Evolutionary conservation across 1,284 basidiomycete species (phyloP).

Genomic region (Leucoagaricus sp.): DNA sequence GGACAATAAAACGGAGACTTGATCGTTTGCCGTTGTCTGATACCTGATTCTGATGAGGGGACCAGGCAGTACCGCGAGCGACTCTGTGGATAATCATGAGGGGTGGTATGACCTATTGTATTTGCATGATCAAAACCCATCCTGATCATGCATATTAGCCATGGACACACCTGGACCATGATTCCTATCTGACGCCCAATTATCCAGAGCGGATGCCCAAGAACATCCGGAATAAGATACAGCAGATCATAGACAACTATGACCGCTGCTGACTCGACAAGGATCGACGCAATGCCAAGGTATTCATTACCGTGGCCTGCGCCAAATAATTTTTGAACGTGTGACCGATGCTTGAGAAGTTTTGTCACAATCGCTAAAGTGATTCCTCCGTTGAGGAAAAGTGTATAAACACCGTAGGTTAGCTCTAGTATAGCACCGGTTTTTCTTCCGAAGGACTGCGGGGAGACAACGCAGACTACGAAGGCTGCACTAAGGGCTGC

Average conservation of each 20-base stretch:
- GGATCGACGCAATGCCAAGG: constrained; percentile 26
- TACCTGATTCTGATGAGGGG: too few species aligned
- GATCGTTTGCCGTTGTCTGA: too few species aligned
- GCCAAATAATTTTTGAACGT: background rate
- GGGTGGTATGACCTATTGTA: background rate
- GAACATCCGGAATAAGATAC: background rate
- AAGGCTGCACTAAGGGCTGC: too few species aligned
- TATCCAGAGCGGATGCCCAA: background rate
- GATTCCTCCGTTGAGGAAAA: too few species aligned
- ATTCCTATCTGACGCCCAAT: constrained; percentile 1
- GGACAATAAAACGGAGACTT: too few species aligned
- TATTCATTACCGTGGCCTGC: constrained; percentile 22
- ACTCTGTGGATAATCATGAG: constrained; percentile 8
- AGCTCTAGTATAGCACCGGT: too few species aligned
- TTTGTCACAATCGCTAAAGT: background rate
- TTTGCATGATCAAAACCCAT: background rate
- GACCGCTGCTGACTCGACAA: constrained; percentile 28
- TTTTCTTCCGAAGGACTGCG: too few species aligned
- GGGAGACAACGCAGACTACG: too few species aligned
- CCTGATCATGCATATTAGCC: background rate
- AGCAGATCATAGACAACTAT: background rate
- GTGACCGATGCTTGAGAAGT: background rate
- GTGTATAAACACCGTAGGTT: too few species aligned
- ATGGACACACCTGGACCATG: constrained; percentile 11
- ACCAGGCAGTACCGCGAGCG: background rate